Conservation (phyloP, 2,329 filamentous ascomycete genomes). For the Talaromyces marneffei region DNA sequence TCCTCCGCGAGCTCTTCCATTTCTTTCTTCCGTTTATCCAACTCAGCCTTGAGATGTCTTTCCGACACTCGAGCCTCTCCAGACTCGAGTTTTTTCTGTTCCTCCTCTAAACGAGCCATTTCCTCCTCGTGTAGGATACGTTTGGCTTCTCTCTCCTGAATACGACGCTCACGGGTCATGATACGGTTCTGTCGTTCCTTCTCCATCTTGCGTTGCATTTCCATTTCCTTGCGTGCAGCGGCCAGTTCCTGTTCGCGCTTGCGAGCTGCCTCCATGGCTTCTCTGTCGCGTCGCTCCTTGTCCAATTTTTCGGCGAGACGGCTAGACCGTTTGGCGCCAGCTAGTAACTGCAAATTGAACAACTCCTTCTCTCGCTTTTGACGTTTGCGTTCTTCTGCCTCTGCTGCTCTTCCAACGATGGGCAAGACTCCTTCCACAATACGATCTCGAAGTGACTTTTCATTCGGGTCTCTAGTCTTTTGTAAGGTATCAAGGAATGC, state of each 20-base stretch:
- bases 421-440: conserved; percentile 76
- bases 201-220: conserved; percentile 59
- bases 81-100: conserved; percentile 56
- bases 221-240: conserved; percentile 55
- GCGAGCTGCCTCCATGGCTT: conserved; percentile 63
- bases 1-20: conserved; percentile 68
- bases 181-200: conserved; percentile 72
- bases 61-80: conserved; percentile 64
- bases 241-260: conserved; percentile 60
- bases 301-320: conserved; percentile 78
- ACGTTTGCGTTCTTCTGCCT: conserved; percentile 63
- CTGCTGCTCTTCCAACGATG: conserved; percentile 70
- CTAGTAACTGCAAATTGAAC: conserved; percentile 74
- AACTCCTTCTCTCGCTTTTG: conserved; percentile 74
- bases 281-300: conserved; percentile 67
- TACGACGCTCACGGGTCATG: conserved; percentile 75
- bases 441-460: conserved; percentile 67
- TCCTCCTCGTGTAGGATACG: conserved; percentile 81
- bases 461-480: conserved; percentile 75
- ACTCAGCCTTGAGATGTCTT: conserved; percentile 72
- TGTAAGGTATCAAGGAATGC: conserved; percentile 64
- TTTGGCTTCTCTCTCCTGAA: conserved; percentile 78
- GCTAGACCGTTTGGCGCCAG: conserved; percentile 89
- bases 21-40: conserved; percentile 71
- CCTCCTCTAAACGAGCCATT: conserved; percentile 70